A percentile compares a stretch with the other conserved stretches of the same genome.
Evolutionary conservation across 2,329 filamentous ascomycete genomes (phyloP).

Genomic region (Immersiporthe knoxdaviesiana): DNA sequence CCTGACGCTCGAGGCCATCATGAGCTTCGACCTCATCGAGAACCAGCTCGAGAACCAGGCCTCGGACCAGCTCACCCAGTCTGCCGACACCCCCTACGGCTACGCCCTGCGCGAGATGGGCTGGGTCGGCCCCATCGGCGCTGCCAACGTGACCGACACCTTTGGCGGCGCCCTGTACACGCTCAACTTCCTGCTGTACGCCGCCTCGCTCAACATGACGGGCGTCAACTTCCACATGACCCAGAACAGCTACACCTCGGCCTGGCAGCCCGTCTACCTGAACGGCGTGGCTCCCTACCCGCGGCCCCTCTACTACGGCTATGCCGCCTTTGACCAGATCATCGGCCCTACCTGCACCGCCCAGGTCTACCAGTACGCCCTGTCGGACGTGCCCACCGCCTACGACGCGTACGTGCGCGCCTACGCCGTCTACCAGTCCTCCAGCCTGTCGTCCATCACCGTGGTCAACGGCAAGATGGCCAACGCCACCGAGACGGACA

Average conservation of each 20-base stretch:
- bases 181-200: conserved; percentile 55
- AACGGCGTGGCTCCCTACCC: conserved; percentile 47
- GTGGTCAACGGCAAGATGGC: conserved; percentile 50
- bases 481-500: conserved; percentile 44
- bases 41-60: conserved; percentile 52
- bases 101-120: conserved; percentile 57
- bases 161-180: conserved; percentile 56
- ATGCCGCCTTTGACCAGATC: conserved; percentile 54
- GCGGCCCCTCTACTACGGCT: conserved; percentile 53
- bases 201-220: conserved; percentile 49
- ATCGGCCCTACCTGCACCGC: conserved; percentile 49
- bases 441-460: conserved; percentile 45
- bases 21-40: conserved; percentile 50
- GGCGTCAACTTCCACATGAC: conserved; percentile 58
- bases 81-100: conserved; percentile 45
- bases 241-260: conserved; percentile 53
- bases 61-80: conserved; percentile 45
- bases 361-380: conserved; percentile 43
- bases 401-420: conserved; percentile 48
- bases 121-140: conserved; percentile 52
- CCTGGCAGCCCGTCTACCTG: conserved; percentile 51
- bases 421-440: conserved; percentile 50
- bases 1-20: conserved; percentile 48
- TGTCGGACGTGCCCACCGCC: conserved; percentile 36
- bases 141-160: conserved; percentile 49